Conservation (phyloP, 164 flowering plant species). For the Sedum album region DNA sequence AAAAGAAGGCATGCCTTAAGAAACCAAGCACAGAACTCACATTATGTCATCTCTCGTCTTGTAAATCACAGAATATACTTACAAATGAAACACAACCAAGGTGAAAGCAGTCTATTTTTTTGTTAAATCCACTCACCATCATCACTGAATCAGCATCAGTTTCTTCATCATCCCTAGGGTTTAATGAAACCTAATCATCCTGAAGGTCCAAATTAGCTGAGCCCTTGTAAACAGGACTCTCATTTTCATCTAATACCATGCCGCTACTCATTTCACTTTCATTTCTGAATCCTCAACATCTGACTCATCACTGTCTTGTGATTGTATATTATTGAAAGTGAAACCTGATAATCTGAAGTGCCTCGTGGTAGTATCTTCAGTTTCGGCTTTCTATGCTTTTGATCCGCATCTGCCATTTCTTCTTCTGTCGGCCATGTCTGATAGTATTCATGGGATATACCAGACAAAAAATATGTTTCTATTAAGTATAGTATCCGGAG, state of each 20-base stretch:
- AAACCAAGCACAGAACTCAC: not conserved
- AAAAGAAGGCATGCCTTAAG: not conserved
- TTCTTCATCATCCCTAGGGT: slow-evolving; percentile 53
- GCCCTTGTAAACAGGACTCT: slow-evolving; percentile 21
- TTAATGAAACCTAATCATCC: slow-evolving; percentile 55
- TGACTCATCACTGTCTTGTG: slow-evolving; percentile 37
- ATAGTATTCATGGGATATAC: not conserved
- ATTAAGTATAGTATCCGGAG: not conserved
- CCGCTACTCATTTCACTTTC: slow-evolving; percentile 46
- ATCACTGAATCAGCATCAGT: slow-evolving; percentile 70
- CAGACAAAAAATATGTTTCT: not conserved
- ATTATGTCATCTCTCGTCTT: not conserved
- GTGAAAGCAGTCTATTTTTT: not conserved
- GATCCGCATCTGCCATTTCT: slow-evolving; percentile 88
- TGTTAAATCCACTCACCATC: slow-evolving; percentile 43
- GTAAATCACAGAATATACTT: not conserved
- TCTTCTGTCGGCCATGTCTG: slow-evolving; percentile 99
- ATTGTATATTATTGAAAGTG: not conserved
- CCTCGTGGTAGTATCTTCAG: slow-evolving; percentile 74
- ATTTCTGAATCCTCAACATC: slow-evolving; percentile 49
- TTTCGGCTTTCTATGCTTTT: slow-evolving; percentile 33
- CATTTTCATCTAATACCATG: slow-evolving; percentile 68
- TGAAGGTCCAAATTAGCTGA: slow-evolving; percentile 32
- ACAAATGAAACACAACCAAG: not conserved
- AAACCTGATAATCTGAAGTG: slow-evolving; percentile 94